phyloP scores from a whole-genome alignment of 1,139 yeast species.

The Candida sojae region DNA sequence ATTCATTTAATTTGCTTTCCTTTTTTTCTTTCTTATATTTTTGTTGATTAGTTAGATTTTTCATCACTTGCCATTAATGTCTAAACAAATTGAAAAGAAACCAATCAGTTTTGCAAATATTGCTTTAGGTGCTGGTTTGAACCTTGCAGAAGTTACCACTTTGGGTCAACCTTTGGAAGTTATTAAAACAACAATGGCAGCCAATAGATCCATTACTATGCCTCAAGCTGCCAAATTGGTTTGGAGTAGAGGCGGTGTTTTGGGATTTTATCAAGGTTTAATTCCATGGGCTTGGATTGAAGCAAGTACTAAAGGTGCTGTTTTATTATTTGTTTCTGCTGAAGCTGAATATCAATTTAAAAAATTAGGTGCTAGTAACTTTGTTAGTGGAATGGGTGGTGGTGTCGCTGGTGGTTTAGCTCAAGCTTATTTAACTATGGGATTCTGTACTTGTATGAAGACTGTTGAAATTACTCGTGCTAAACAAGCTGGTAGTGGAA shows the following conservation, averaged over 20 bases:
- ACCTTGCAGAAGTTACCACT: slow-evolving; percentile 89
- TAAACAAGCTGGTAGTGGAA: slow-evolving; percentile 75
- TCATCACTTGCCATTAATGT: slow-evolving; percentile 2
- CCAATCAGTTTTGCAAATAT: slow-evolving; percentile 89
- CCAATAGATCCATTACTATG: slow-evolving; percentile 75
- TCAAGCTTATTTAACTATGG: slow-evolving; percentile 95
- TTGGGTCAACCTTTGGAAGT: slow-evolving; percentile 97
- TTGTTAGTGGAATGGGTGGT: slow-evolving; percentile 88
- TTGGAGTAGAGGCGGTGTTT: slow-evolving; percentile 90
- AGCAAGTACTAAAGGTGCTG: slow-evolving; percentile 99
- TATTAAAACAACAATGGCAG: slow-evolving; percentile 96
- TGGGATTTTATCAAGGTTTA: slow-evolving; percentile 94
- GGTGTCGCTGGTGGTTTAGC: slow-evolving; percentile 96
- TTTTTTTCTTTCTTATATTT: not conserved
- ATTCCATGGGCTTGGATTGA: slow-evolving; percentile 99
- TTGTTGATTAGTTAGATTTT: not conserved
- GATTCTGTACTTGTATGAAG: slow-evolving; percentile 97
- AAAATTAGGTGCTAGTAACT: slow-evolving; percentile 64
- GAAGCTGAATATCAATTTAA: slow-evolving; percentile 85
- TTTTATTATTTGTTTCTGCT: slow-evolving; percentile 86
- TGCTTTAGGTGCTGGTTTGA: slow-evolving; percentile 89
- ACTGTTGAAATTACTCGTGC: slow-evolving; percentile 94
- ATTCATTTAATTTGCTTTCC: not conserved
- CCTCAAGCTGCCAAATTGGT: slow-evolving; percentile 70
- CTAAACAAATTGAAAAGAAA: slow-evolving; percentile 60